These are phyloP conservation scores for Boletus albobrunnescens DNA, from an alignment of 1,284 basidiomycete genomes.

Conservation along the genomic window DNA sequence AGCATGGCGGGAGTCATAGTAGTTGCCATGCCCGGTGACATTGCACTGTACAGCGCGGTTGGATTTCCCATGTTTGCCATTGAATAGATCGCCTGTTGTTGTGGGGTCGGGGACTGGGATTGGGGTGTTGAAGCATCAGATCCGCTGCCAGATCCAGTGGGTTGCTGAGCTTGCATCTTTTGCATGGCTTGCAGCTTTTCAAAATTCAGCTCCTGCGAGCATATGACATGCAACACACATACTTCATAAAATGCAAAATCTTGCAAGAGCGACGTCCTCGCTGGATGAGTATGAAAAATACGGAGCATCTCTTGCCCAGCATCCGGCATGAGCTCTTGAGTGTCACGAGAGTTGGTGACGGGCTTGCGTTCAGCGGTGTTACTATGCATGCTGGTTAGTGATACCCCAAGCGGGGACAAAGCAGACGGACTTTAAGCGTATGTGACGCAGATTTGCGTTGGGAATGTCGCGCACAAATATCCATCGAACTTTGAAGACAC, in stretches of 20 bases:
- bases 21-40: slow-evolving; percentile 32
- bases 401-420: slow-evolving; percentile 4
- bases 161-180: slow-evolving; percentile 55
- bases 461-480: slow-evolving; percentile 94
- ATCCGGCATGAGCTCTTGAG: slow-evolving; percentile 88
- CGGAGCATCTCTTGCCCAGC: slow-evolving; percentile 92
- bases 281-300: slow-evolving; percentile 89
- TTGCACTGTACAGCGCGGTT: slow-evolving; percentile 37
- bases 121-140: slow-evolving; percentile 33
- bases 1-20: slow-evolving; percentile 41
- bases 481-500: slow-evolving; percentile 93
- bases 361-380: slow-evolving; percentile 97
- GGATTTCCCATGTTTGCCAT: slow-evolving; percentile 47
- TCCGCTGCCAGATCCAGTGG: slow-evolving; percentile 41
- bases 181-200: slow-evolving; percentile 73
- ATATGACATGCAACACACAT: slow-evolving; percentile 16
- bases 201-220: slow-evolving; percentile 7
- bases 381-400: slow-evolving; percentile 42
- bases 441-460: slow-evolving; percentile 79
- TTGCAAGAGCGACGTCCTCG: slow-evolving; percentile 86
- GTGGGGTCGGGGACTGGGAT: slow-evolving; percentile 38
- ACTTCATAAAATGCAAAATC: slow-evolving; percentile 95
- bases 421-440: slow-evolving; percentile 67
- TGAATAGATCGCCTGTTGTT: slow-evolving; percentile 35
- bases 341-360: slow-evolving; percentile 90